phyloP scores from a whole-genome alignment of 768 basidiomycete species.

The Cystofilobasidium bisporidii region DNA sequence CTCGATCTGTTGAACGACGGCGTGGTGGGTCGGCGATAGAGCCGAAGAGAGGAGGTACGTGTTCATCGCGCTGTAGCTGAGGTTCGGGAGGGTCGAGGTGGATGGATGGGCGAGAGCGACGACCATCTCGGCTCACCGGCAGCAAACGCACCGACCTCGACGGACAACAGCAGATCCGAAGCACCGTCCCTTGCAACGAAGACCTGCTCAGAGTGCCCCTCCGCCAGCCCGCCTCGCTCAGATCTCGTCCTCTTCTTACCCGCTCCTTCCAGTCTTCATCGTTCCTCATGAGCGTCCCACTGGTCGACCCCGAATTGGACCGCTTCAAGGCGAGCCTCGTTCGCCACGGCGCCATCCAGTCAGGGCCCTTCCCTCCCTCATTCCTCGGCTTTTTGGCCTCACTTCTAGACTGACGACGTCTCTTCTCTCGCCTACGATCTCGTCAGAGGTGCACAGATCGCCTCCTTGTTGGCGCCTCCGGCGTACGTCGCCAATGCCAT shows the following conservation, averaged over 20 bases:
- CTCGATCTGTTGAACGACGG: slow-evolving; percentile 65
- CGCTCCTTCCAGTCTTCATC: no score
- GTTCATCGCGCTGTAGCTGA: neutral
- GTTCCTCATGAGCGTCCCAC: neutral
- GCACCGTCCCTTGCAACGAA: no score
- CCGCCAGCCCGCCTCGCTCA: no score
- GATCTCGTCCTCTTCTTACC: no score
- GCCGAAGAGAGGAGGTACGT: slow-evolving; percentile 20
- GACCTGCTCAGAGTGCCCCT: no score
- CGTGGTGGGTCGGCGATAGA: slow-evolving; percentile 50
- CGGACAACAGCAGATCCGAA: no score
- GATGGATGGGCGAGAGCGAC: no score
- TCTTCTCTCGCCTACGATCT: no score
- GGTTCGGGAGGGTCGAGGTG: neutral
- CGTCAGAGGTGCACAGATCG: neutral
- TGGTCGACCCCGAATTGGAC: neutral
- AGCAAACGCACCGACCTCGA: no score
- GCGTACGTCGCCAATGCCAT: neutral
- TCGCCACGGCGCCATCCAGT: neutral
- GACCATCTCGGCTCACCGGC: neutral
- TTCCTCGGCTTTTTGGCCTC: no score
- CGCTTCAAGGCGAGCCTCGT: neutral
- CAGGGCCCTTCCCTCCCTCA: no score
- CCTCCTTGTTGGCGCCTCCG: neutral
- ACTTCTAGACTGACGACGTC: no score